These are phyloP conservation scores for Ascochyta viciae-villosae DNA, from an alignment of 2,329 filamentous ascomycete species.

Conservation along the genomic window DNA sequence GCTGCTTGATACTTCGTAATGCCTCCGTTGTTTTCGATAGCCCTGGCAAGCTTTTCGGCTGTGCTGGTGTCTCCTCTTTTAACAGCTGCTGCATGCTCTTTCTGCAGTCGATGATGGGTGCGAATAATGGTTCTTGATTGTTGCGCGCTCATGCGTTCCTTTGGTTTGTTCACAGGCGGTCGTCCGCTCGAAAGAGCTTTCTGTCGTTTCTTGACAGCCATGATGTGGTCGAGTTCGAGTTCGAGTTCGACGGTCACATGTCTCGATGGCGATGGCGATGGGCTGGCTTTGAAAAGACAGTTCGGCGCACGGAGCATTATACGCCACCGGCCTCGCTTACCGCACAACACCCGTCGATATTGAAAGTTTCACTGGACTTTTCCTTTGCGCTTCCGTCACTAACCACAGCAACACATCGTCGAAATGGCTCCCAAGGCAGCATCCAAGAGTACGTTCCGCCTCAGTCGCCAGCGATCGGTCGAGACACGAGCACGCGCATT, in stretches of 20 bases:
- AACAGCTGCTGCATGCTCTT: constrained; percentile 61
- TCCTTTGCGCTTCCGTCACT: constrained; percentile 36
- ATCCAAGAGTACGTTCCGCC: constrained; percentile 45
- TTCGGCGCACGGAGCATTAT: not conserved
- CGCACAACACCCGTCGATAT: constrained; percentile 21
- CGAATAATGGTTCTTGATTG: constrained; percentile 66
- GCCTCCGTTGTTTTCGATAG: constrained; percentile 65
- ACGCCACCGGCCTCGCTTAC: constrained; percentile 22
- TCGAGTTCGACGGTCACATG: constrained; percentile 6
- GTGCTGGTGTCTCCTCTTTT: constrained; percentile 50
- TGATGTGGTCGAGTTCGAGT: constrained; percentile 11
- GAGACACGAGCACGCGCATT: constrained; percentile 17
- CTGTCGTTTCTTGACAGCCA: constrained; percentile 45
- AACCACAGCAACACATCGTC: constrained; percentile 46
- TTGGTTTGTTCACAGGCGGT: constrained; percentile 38
- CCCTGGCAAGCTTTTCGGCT: constrained; percentile 53
- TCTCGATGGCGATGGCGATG: constrained; percentile 1
- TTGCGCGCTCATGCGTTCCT: constrained; percentile 60
- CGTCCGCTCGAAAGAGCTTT: constrained; percentile 45
- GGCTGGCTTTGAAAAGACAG: not conserved
- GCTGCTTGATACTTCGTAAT: constrained; percentile 67
- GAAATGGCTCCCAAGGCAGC: constrained; percentile 51
- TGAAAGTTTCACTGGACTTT: constrained; percentile 27
- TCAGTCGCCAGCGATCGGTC: constrained; percentile 17
- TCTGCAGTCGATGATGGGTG: constrained; percentile 66